Percentiles rank a stretch among this genome's conserved stretches.
Evolutionary conservation across 1,284 basidiomycete genomes (phyloP).

Genomic region (Gomphus sp.): DNA sequence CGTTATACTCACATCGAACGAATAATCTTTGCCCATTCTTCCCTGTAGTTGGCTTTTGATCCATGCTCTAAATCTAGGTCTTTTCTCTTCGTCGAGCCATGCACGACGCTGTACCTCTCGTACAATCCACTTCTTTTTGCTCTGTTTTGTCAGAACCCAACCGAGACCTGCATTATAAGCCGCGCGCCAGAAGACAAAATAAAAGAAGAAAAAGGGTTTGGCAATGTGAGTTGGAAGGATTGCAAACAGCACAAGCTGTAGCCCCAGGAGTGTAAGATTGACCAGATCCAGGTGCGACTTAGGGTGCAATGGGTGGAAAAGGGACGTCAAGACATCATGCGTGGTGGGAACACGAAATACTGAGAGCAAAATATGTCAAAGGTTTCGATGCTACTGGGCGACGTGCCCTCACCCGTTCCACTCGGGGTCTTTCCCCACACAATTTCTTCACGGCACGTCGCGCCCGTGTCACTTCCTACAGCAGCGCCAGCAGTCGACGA

Average conservation of each 20-base stretch:
- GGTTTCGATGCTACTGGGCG: slow-evolving; percentile 2
- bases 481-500: neutral
- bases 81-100: slow-evolving; percentile 75
- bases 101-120: slow-evolving; percentile 69
- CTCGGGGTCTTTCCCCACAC: slow-evolving; percentile 84
- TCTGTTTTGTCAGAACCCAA: slow-evolving; percentile 90
- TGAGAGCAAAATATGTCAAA: slow-evolving; percentile 22
- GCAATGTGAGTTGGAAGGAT: slow-evolving; percentile 47
- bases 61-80: slow-evolving; percentile 67
- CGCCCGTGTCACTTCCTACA: neutral
- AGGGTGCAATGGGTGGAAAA: slow-evolving; percentile 82
- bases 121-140: slow-evolving; percentile 91
- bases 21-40: slow-evolving; percentile 94
- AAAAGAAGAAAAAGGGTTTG: slow-evolving; percentile 67
- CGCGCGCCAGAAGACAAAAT: slow-evolving; percentile 90
- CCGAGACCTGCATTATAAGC: slow-evolving; percentile 93
- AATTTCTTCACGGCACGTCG: slow-evolving; percentile 39
- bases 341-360: slow-evolving; percentile 95
- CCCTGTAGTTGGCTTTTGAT: slow-evolving; percentile 79
- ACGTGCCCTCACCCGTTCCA: slow-evolving; percentile 57
- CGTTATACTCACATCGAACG: slow-evolving; percentile 64
- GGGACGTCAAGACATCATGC: slow-evolving; percentile 86
- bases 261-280: slow-evolving; percentile 69
- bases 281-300: slow-evolving; percentile 90
- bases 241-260: slow-evolving; percentile 76